Evolutionary conservation across 306 rosid genomes (phyloP).

Genomic region (Delonix regia): DNA sequence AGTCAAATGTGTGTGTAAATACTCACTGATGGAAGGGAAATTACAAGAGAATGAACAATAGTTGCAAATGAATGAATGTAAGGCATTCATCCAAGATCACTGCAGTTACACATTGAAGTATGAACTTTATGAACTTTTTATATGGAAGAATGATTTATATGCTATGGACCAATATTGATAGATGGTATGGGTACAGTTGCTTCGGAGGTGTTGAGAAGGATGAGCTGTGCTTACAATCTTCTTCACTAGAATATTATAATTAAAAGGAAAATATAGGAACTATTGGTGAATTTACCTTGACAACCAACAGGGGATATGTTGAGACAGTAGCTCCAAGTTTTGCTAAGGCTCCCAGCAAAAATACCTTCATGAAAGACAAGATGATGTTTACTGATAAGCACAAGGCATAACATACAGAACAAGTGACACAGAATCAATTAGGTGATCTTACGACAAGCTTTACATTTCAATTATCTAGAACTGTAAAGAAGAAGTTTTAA

Average conservation of each 20-base stretch:
- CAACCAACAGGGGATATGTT: constrained; percentile 80
- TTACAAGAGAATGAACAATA: constrained; percentile 10
- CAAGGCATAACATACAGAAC: constrained; percentile 29
- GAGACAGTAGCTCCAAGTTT: constrained; percentile 85
- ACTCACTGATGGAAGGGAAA: not conserved
- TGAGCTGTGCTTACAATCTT: not conserved
- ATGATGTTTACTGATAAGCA: constrained; percentile 29
- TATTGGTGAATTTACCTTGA: constrained; percentile 59
- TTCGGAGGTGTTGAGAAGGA: constrained; percentile 5
- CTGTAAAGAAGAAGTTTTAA: not conserved
- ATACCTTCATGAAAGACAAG: constrained; percentile 55
- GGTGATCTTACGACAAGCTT: constrained; percentile 20
- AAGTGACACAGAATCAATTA: constrained; percentile 22
- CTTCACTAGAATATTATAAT: not conserved
- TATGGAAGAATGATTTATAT: not conserved
- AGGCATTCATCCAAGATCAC: not conserved
- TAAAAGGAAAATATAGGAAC: constrained; percentile 24
- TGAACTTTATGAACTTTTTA: not conserved
- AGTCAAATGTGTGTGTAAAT: constrained; percentile 9
- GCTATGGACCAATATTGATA: not conserved
- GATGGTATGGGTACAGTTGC: not conserved
- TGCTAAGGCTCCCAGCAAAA: constrained; percentile 78
- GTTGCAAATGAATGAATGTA: not conserved
- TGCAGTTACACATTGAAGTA: not conserved
- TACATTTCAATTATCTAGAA: constrained; percentile 23